phyloP scores from a whole-genome alignment of 2,329 filamentous ascomycete genomes.

The Magnaporthiopsis rhizophila region DNA sequence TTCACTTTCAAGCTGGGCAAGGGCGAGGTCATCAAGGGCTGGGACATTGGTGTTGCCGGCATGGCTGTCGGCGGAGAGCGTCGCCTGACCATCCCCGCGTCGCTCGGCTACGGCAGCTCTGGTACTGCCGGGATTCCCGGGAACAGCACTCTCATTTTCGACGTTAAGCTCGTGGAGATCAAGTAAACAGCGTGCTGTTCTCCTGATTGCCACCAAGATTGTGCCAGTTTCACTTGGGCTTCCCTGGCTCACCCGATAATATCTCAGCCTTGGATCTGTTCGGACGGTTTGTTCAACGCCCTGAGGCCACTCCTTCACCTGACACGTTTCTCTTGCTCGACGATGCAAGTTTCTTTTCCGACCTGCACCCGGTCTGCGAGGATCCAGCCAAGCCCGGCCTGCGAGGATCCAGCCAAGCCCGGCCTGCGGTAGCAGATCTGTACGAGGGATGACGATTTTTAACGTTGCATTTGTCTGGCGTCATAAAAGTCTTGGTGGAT shows the following conservation, averaged over 20 bases:
- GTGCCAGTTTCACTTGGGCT: background rate
- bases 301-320: background rate
- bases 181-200: slow-evolving; percentile 47
- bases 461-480: slow-evolving; percentile 41
- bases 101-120: slow-evolving; percentile 84
- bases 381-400: slow-evolving; percentile 22
- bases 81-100: slow-evolving; percentile 78
- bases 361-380: slow-evolving; percentile 35
- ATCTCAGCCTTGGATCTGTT: background rate
- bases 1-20: slow-evolving; percentile 93
- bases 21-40: slow-evolving; percentile 97
- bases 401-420: slow-evolving; percentile 15
- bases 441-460: slow-evolving; percentile 41
- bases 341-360: slow-evolving; percentile 34
- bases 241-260: background rate
- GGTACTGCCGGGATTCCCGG: slow-evolving; percentile 74
- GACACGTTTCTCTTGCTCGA: slow-evolving; percentile 6
- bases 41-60: slow-evolving; percentile 89
- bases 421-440: slow-evolving; percentile 29
- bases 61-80: slow-evolving; percentile 94
- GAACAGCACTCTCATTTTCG: slow-evolving; percentile 89
- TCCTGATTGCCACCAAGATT: background rate
- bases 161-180: slow-evolving; percentile 78
- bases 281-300: slow-evolving; percentile 5
- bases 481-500: slow-evolving; percentile 23